phyloP scores from a whole-genome alignment of 2,329 filamentous ascomycete species.

The Uncinocarpus reesii region DNA sequence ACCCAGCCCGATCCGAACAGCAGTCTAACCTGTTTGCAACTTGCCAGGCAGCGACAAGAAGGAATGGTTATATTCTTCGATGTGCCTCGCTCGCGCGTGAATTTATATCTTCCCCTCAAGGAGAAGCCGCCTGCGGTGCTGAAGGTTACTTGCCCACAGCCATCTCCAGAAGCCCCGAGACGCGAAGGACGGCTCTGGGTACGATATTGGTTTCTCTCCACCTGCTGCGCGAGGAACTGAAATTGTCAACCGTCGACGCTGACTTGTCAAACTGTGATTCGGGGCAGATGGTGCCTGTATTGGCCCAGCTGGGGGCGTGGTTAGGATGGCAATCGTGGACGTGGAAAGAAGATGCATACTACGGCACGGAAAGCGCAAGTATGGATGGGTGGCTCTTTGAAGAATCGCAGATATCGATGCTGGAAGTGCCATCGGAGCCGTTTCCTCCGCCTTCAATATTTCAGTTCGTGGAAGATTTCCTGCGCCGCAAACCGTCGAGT shows the following conservation, averaged over 20 bases:
- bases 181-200: slow-evolving; percentile 54
- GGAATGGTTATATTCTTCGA: slow-evolving; percentile 36
- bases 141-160: slow-evolving; percentile 58
- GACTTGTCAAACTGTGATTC: slow-evolving; percentile 38
- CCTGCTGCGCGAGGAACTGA: slow-evolving; percentile 79
- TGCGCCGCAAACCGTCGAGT: slow-evolving; percentile 25
- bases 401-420: slow-evolving; percentile 36
- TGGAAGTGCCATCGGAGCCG: slow-evolving; percentile 40
- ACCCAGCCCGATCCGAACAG: slow-evolving; percentile 2
- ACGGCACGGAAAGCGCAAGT: slow-evolving; percentile 50
- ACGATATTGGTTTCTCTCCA: slow-evolving; percentile 67
- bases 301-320: slow-evolving; percentile 76
- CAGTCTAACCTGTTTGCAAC: slow-evolving; percentile 9
- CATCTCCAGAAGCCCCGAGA: slow-evolving; percentile 43
- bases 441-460: slow-evolving; percentile 52
- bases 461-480: slow-evolving; percentile 42
- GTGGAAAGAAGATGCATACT: slow-evolving; percentile 44
- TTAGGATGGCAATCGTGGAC: slow-evolving; percentile 61
- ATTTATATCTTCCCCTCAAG: slow-evolving; percentile 54
- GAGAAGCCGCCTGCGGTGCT: slow-evolving; percentile 44
- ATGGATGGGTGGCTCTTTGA: slow-evolving; percentile 49
- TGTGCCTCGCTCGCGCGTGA: slow-evolving; percentile 51
- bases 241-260: slow-evolving; percentile 56
- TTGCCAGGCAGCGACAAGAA: slow-evolving; percentile 25
- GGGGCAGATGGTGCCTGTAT: slow-evolving; percentile 55